A percentile compares a stretch with the other conserved stretches of the same genome.
Conservation (phyloP, 495 filamentous ascomycete species). For the Cudoniella acicularis region DNA sequence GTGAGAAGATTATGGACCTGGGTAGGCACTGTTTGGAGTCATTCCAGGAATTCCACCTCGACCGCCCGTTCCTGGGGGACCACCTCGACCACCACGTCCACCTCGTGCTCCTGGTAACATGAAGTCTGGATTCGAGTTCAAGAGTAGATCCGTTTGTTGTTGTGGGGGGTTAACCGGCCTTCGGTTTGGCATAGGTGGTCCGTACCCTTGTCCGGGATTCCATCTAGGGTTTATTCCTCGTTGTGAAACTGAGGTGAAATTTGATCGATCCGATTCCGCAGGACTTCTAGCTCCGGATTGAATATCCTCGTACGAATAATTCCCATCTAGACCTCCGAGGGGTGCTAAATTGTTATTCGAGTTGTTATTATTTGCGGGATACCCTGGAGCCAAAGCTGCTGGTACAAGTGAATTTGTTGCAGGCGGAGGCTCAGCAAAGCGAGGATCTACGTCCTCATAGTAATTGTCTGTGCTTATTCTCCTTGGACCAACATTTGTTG, state of each 20-base stretch:
- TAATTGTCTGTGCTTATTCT: slow-evolving; percentile 56
- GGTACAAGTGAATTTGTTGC: slow-evolving; percentile 19
- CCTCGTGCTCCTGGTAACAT: slow-evolving; percentile 43
- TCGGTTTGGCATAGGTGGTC: slow-evolving; percentile 34
- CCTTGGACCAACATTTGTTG: slow-evolving; percentile 24
- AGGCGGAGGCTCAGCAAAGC: slow-evolving; percentile 53
- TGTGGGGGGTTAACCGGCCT: slow-evolving; percentile 18
- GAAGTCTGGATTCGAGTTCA: slow-evolving; percentile 75
- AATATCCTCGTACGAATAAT: slow-evolving; percentile 53
- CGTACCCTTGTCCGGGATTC: slow-evolving; percentile 42
- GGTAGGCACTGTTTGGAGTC: slow-evolving; percentile 24
- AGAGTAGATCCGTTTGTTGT: slow-evolving; percentile 50
- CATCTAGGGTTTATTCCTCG: slow-evolving; percentile 84
- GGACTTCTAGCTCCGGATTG: slow-evolving; percentile 67
- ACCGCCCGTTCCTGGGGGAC: slow-evolving; percentile 16
- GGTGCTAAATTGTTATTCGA: slow-evolving; percentile 24
- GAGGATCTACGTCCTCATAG: slow-evolving; percentile 93
- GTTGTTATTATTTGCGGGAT: slow-evolving; percentile 26
- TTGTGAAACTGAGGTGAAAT: slow-evolving; percentile 83
- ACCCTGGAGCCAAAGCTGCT: slow-evolving; percentile 22
- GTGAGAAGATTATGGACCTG: slow-evolving; percentile 2
- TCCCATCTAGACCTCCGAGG: slow-evolving; percentile 17
- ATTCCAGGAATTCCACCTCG: slow-evolving; percentile 23
- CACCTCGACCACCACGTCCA: slow-evolving; percentile 10
- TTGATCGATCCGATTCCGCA: slow-evolving; percentile 69